Evolutionary conservation across 306 rosid species (phyloP).

Genomic region (Ochetophila trinervis): DNA sequence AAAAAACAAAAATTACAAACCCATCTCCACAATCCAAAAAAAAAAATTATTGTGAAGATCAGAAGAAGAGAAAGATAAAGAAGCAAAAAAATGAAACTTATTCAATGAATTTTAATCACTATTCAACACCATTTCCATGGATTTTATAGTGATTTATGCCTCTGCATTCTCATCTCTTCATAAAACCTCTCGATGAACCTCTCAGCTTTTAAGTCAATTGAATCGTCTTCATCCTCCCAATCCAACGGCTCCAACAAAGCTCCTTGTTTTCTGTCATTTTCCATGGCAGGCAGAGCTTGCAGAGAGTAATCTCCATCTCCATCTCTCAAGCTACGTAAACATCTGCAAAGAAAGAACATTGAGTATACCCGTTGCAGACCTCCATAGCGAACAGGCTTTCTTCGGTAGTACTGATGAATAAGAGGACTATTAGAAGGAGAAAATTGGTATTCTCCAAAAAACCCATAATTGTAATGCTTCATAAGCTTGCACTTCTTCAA

Average conservation of each 20-base stretch:
- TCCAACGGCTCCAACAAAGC: conserved; percentile 34
- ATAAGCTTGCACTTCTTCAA: conserved; percentile 34
- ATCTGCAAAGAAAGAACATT: conserved; percentile 38
- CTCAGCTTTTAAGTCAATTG: conserved; percentile 67
- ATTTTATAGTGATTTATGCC: conserved; percentile 35
- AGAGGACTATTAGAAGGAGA: conserved; percentile 55
- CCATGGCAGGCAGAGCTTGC: conserved; percentile 32
- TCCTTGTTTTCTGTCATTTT: conserved; percentile 9
- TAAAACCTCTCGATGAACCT: conserved; percentile 64
- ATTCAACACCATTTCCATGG: not conserved
- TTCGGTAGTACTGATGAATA: conserved; percentile 25
- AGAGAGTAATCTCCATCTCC: conserved; percentile 27
- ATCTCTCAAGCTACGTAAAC: conserved; percentile 30
- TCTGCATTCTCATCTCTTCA: conserved; percentile 58
- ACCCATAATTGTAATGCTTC: conserved; percentile 36
- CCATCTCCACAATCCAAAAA: conserved; percentile 32
- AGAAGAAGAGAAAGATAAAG: not conserved
- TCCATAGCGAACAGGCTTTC: not conserved
- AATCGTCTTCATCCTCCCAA: conserved; percentile 44
- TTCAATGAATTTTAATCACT: not conserved
- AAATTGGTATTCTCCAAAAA: conserved; percentile 37
- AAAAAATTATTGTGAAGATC: no score
- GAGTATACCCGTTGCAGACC: conserved; percentile 29
- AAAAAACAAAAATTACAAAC: not conserved
- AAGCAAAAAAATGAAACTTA: not conserved